A percentile compares a stretch with the other conserved stretches of the same genome.
Conservation (phyloP, 495 filamentous ascomycete species). For the Friedmanniomyces simplex region DNA sequence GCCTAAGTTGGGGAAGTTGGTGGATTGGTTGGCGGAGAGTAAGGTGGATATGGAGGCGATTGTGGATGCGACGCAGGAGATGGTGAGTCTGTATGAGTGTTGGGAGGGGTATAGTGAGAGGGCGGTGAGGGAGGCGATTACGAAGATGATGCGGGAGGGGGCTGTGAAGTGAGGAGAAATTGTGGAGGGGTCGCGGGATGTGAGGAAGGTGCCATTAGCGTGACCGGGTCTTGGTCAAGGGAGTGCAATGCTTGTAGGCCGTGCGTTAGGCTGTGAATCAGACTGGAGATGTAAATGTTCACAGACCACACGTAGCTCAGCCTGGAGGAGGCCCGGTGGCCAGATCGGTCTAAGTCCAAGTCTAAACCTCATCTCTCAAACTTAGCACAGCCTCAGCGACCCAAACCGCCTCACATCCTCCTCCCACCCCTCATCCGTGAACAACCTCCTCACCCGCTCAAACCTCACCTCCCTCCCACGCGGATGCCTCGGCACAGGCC, state of each 20-base stretch:
- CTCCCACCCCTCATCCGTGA: neutral
- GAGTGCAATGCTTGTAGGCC: no score
- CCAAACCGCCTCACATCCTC: neutral
- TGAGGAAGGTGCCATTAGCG: no score
- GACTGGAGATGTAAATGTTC: no score
- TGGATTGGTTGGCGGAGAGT: constrained; percentile 83
- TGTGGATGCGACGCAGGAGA: constrained; percentile 87
- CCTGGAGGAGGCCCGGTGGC: no score
- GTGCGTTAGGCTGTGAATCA: no score
- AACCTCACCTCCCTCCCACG: neutral
- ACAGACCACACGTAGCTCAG: no score
- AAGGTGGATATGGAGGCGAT: constrained; percentile 85
- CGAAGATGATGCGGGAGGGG: constrained; percentile 10
- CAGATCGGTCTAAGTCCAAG: no score
- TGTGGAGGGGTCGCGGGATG: no score
- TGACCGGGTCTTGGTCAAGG: no score
- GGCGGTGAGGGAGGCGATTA: constrained; percentile 61
- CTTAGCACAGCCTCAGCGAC: neutral
- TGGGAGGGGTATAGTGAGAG: constrained; percentile 89
- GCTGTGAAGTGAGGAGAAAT: neutral
- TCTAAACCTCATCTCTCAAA: no score
- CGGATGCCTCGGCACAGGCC: neutral
- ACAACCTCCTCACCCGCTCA: neutral
- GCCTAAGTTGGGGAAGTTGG: constrained; percentile 51
- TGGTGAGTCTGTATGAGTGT: constrained; percentile 88